Conservation (phyloP, 2,329 filamentous ascomycete genomes). For the Phyllosticta ampelicida region DNA sequence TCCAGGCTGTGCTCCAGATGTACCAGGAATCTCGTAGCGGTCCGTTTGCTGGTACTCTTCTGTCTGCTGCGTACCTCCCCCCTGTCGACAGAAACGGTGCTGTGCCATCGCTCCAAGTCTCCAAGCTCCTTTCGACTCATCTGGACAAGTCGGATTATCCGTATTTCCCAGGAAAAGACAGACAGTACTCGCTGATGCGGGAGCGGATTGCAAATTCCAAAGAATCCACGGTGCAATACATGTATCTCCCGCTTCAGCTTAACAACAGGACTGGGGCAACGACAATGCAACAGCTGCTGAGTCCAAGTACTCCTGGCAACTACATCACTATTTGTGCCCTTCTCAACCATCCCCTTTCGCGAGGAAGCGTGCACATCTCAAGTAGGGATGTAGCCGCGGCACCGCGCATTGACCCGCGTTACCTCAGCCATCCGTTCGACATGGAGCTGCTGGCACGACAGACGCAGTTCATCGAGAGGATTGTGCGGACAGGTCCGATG, state of each 20-base stretch:
- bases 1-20: conserved; percentile 13
- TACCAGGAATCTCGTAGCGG: conserved; percentile 17
- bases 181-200: conserved; percentile 8
- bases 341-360: conserved; percentile 22
- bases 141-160: neutral
- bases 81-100: conserved; percentile 14
- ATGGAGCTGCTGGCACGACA: conserved; percentile 28
- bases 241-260: conserved; percentile 6
- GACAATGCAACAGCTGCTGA: conserved; percentile 6
- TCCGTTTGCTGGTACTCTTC: conserved; percentile 16
- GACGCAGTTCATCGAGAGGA: conserved; percentile 23
- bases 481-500: conserved; percentile 24
- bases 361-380: conserved; percentile 23
- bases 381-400: conserved; percentile 16
- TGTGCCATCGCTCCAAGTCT: neutral
- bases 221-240: neutral
- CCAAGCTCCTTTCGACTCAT: neutral
- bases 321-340: conserved; percentile 12
- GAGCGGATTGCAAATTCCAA: neutral
- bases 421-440: conserved; percentile 33
- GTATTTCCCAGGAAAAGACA: neutral
- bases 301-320: conserved; percentile 10
- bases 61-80: conserved; percentile 18
- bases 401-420: conserved; percentile 32
- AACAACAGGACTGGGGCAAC: neutral